Conservation (phyloP, 352 stramenopile genomes). For the Phytophthora crassamura region DNA sequence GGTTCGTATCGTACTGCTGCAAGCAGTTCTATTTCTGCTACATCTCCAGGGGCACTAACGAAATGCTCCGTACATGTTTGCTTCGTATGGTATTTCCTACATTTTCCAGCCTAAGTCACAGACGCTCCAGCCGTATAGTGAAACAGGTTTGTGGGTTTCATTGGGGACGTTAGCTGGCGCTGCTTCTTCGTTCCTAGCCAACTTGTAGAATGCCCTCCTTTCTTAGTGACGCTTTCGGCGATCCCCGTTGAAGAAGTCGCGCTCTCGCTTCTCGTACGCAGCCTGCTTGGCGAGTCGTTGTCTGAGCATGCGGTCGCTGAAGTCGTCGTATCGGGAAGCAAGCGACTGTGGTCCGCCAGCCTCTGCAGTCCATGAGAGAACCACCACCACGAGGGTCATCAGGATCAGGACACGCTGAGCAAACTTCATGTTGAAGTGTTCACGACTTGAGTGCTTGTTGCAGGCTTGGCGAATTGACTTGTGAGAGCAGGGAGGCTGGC, state of each 20-base stretch:
- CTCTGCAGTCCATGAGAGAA: conserved; percentile 8
- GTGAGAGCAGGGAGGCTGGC: neutral
- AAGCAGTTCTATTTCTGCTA: too few relatives aligned
- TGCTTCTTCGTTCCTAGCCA: too few relatives aligned
- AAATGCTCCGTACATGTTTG: too few relatives aligned
- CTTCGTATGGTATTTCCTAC: too few relatives aligned
- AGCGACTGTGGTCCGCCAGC: conserved; percentile 16
- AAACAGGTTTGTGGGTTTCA: too few relatives aligned
- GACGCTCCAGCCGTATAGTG: too few relatives aligned
- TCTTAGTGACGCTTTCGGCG: conserved; percentile 26
- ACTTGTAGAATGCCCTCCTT: too few relatives aligned
- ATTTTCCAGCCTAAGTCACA: too few relatives aligned
- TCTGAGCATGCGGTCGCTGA: conserved; percentile 26
- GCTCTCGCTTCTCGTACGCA: conserved; percentile 26
- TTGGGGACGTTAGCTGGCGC: too few relatives aligned
- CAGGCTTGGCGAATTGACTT: neutral
- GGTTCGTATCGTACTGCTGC: too few relatives aligned
- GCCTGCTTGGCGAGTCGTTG: conserved; percentile 21
- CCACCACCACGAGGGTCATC: conserved; percentile 19
- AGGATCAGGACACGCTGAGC: conserved; percentile 26
- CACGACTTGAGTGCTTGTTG: conserved; percentile 7
- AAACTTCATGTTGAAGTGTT: conserved; percentile 19
- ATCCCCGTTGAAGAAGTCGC: conserved; percentile 25
- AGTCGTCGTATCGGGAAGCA: conserved; percentile 18
- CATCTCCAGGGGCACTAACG: too few relatives aligned